phyloP scores from a whole-genome alignment of 1,284 basidiomycete genomes.

The Coniferiporia weirii region DNA sequence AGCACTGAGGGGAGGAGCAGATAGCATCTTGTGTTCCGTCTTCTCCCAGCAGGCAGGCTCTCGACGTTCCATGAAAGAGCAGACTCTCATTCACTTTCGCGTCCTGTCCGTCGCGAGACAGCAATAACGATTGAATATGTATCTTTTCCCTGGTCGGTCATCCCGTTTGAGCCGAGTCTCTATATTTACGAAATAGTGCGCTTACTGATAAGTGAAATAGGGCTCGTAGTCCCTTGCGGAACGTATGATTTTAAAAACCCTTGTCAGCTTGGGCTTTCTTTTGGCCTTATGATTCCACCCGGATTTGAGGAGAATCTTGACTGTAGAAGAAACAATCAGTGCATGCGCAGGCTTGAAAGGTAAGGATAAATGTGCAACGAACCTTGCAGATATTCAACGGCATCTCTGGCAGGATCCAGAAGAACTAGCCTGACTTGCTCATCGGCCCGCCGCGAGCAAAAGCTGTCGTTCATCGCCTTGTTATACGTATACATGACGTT shows the following conservation, averaged over 20 bases:
- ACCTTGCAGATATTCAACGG: constrained; percentile 8
- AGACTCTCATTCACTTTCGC: constrained; percentile 43
- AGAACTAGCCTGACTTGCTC: background rate
- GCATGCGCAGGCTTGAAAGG: background rate
- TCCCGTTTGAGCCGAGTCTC: background rate
- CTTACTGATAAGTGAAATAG: constrained; percentile 48
- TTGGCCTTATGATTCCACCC: constrained; percentile 57
- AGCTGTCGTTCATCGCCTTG: constrained; percentile 2
- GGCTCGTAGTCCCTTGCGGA: constrained; percentile 38
- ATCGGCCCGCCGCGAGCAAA: background rate
- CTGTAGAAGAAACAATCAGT: constrained; percentile 21
- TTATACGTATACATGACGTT: background rate
- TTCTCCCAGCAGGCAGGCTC: constrained; percentile 50
- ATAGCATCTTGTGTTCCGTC: constrained; percentile 35
- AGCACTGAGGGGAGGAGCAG: constrained; percentile 44
- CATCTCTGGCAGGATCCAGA: background rate
- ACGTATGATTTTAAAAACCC: constrained; percentile 48
- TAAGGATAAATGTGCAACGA: background rate
- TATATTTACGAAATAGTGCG: constrained; percentile 3
- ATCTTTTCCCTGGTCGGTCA: background rate
- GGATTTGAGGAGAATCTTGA: constrained; percentile 44
- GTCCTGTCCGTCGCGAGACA: constrained; percentile 19
- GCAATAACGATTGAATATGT: constrained; percentile 1
- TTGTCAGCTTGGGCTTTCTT: constrained; percentile 41
- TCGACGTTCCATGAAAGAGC: constrained; percentile 57